A percentile compares a stretch with the other conserved stretches of the same genome.
Conservation (phyloP, 306 rosid species). For the Comarum palustre region DNA sequence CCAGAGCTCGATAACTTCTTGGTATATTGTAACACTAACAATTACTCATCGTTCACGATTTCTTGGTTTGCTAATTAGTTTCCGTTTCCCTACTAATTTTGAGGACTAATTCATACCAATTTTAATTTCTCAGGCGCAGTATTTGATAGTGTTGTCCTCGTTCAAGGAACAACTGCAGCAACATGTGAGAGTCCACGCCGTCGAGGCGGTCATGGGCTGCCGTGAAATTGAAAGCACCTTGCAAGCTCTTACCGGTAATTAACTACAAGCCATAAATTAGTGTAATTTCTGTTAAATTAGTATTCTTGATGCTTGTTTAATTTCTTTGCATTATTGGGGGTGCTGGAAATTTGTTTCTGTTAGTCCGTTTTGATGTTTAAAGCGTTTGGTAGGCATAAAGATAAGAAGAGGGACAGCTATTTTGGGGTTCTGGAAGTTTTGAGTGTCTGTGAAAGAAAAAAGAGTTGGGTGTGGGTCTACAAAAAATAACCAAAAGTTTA, state of each 20-base stretch:
- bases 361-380: conserved; percentile 22
- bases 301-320: conserved; percentile 1
- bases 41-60: no score
- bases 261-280: neutral
- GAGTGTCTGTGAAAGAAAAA: conserved; percentile 21
- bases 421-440: conserved; percentile 29
- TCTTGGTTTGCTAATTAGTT: neutral
- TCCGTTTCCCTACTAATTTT: neutral
- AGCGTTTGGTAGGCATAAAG: conserved; percentile 29
- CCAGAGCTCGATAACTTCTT: conserved; percentile 88
- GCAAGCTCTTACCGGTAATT: conserved; percentile 84
- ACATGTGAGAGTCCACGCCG: conserved; percentile 96
- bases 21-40: conserved; percentile 26
- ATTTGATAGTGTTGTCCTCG: conserved; percentile 68
- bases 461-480: conserved; percentile 50
- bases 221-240: conserved; percentile 94
- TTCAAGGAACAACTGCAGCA: conserved; percentile 98
- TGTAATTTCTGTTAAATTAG: neutral
- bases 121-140: conserved; percentile 59
- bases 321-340: neutral
- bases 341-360: neutral
- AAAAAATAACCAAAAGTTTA: conserved; percentile 14
- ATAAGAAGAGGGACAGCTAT: conserved; percentile 1
- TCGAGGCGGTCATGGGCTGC: conserved; percentile 99
- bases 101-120: neutral